Conservation (phyloP, 2,329 filamentous ascomycete species). For the Neopestalotiopsis clavispora region DNA sequence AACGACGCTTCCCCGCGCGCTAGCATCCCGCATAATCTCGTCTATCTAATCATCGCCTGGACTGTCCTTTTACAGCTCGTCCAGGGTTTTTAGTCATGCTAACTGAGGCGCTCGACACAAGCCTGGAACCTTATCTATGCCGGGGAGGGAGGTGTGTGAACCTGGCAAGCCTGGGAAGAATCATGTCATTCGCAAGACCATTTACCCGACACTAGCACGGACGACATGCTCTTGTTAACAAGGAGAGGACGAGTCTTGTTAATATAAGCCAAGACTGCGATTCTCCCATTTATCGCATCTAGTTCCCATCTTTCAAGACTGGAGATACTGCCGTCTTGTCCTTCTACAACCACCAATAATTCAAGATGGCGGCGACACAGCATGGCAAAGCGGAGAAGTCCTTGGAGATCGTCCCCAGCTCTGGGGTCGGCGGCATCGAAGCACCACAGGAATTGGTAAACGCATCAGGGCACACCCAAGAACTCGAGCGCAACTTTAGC, state of each 20-base stretch:
- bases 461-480: constrained; percentile 19
- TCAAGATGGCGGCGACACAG: neutral
- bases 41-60: neutral
- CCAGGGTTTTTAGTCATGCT: neutral
- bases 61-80: neutral
- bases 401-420: neutral
- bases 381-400: constrained; percentile 1
- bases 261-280: neutral
- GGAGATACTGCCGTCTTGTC: neutral
- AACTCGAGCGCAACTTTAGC: constrained; percentile 18
- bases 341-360: neutral
- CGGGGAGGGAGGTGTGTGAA: neutral
- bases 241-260: neutral
- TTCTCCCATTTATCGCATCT: neutral
- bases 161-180: neutral
- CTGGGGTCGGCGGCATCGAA: neutral
- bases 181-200: neutral
- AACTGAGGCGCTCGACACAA: neutral
- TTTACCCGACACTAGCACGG: neutral
- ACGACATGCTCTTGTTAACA: neutral
- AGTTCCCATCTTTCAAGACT: neutral
- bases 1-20: constrained; percentile 1
- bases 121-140: neutral
- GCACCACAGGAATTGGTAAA: constrained; percentile 4
- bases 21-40: constrained; percentile 5